phyloP scores from a whole-genome alignment of 2,329 filamentous ascomycete genomes.

The Neospermospora avenae region DNA sequence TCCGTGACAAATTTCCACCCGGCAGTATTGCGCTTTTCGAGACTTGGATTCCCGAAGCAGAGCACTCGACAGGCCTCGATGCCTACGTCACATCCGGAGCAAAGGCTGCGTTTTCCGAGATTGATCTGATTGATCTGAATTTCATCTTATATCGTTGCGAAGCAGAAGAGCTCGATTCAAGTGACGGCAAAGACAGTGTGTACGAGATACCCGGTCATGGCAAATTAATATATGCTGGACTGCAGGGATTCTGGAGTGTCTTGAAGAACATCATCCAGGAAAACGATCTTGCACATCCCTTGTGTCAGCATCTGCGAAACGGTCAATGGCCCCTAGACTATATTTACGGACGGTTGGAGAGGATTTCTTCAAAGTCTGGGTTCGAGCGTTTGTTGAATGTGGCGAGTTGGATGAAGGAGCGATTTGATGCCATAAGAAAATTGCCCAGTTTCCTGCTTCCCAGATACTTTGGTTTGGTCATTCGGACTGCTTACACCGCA shows the following conservation, averaged over 20 bases:
- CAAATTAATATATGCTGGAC: slow-evolving; percentile 84
- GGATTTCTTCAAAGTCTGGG: slow-evolving; percentile 60
- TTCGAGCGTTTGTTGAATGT: slow-evolving; percentile 63
- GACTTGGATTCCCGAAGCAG: slow-evolving; percentile 87
- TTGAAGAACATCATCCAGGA: slow-evolving; percentile 79
- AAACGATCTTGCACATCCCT: slow-evolving; percentile 88
- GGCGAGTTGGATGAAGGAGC: slow-evolving; percentile 74
- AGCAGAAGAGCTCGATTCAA: slow-evolving; percentile 79
- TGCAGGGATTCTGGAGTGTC: slow-evolving; percentile 99
- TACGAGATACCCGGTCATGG: slow-evolving; percentile 85
- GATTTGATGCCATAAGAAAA: slow-evolving; percentile 80
- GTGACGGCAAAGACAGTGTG: slow-evolving; percentile 75
- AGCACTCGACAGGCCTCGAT: slow-evolving; percentile 80
- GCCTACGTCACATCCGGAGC: slow-evolving; percentile 81
- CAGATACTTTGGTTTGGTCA: slow-evolving; percentile 85
- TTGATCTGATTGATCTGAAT: slow-evolving; percentile 82
- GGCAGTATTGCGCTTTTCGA: slow-evolving; percentile 94
- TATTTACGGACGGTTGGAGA: slow-evolving; percentile 73
- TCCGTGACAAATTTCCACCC: slow-evolving; percentile 82
- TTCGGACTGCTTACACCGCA: slow-evolving; percentile 84
- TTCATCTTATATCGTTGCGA: slow-evolving; percentile 89
- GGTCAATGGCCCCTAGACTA: slow-evolving; percentile 94
- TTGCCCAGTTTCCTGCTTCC: slow-evolving; percentile 89
- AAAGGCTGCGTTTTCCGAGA: slow-evolving; percentile 70
- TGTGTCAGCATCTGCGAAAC: slow-evolving; percentile 88